Base-by-base conservation (phyloP, 106 monocot species). In the Agapanthus africanus region DNA sequence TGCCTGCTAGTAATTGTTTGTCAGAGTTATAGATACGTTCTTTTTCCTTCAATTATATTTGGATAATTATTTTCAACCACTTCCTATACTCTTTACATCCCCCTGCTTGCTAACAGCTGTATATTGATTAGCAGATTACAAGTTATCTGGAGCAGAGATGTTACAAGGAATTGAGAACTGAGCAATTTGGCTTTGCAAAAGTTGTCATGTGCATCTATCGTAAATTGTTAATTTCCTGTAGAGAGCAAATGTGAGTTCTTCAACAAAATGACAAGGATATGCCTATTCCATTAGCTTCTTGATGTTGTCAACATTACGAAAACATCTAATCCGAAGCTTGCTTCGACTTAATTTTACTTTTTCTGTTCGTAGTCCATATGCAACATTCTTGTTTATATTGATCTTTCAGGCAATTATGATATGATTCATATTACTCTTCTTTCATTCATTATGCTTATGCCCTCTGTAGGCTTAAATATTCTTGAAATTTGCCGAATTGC, bases 101-200 rank as follows among this genome's bases (percentile, higher is more conserved):
- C 21, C 13, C 23, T 66, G 11, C 11, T 41, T 66, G 1, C 26
- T 41, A 66, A 66, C 33, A 26, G 2, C 41, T 66, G 25, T 28
- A 39, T 40, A 15, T 34, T 68, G 39, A 28, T 66, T 19, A 68
- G 30, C 84, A 93, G 89, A 93, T 93, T 42, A 84, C 93, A 73
- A 67, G 38, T 76, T 95, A 91, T 76, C 72, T 95, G 79, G 95
- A 95, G 74, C 88, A 95, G 72, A 88, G 73, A 54, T 95, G 80
- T 73, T 95, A 91, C 81, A 95, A 88, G 88, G 95, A 91, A 78
- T 79, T 95, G 67, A 91, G 95, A 77, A 73, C 35, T 22, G 91
- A 95, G 79, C 85, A 69, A 28, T 91, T 91, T 76, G 79, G 79
- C 34, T 83, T 69, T 23, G 91, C 78, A 68, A 91, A 86, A 79